phyloP scores from a whole-genome alignment of 176 grass and related monocot genomes.

The Raddia distichophylla region DNA sequence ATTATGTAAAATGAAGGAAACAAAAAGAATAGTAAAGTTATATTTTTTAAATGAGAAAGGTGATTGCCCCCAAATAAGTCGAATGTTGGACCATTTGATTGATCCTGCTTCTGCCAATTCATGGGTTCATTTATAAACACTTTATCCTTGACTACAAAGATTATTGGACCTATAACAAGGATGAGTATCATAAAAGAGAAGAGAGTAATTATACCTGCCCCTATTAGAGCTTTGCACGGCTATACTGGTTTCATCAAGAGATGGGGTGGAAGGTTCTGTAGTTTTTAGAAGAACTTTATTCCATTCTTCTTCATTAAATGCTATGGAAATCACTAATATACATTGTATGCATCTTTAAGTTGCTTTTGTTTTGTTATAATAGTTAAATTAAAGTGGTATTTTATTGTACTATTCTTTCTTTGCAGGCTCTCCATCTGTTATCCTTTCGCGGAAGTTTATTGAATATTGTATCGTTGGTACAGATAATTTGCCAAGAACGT shows the following conservation, averaged over 20 bases:
- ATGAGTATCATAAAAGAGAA: not conserved
- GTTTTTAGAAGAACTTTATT: slow-evolving; percentile 16
- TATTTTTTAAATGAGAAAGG: not conserved
- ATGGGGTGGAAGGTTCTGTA: not conserved
- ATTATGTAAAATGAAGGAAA: not conserved
- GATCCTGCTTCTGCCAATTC: not conserved
- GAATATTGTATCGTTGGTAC: slow-evolving; percentile 76
- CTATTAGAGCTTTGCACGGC: not conserved
- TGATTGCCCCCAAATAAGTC: not conserved
- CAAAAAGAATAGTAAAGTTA: not conserved
- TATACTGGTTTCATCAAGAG: not conserved
- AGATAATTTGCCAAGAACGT: slow-evolving; percentile 84
- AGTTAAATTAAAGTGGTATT: slow-evolving; percentile 9
- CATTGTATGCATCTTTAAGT: not conserved
- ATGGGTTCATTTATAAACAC: not conserved
- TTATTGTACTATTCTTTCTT: slow-evolving; percentile 22
- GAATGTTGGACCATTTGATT: not conserved
- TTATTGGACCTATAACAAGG: not conserved
- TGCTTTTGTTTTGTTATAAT: not conserved
- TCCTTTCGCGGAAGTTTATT: slow-evolving; percentile 80
- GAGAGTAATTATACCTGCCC: not conserved
- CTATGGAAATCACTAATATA: not conserved
- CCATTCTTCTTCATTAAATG: slow-evolving; percentile 26
- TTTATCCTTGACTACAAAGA: not conserved
- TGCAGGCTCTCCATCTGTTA: slow-evolving; percentile 82